Base-by-base conservation (phyloP, 2,329 filamentous ascomycete genomes). In the Colletotrichum spaethianum region DNA sequence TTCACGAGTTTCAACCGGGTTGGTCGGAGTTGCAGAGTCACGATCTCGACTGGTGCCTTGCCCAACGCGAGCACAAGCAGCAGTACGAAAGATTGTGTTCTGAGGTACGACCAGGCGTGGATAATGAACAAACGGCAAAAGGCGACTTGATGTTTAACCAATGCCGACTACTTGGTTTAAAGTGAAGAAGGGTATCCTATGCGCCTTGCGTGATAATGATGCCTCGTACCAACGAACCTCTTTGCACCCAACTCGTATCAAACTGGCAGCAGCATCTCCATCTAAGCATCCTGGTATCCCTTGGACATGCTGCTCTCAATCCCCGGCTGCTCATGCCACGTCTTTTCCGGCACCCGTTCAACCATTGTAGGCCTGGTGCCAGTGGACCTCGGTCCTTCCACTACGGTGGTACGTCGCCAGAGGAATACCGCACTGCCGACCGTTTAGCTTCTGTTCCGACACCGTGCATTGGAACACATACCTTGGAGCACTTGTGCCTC, bases 341-440 rank as follows among this genome's bases (percentile, higher is more conserved):
- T 38, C 16, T 16, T 12, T 4, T 14, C 16, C 31, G 23, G 42
- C 12, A 9, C 26, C 6, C 3, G 9, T 18, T 60, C 26, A 66
- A 1, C 60, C 48, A 18, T 66, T 46, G 20, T 63, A 64, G 3
- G 68, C 63, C 23, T 56, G 53, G 36, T 74, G 75, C 50, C 75
- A 73, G 26, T 77, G 73, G 8, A 76, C 72, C 55, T 77, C 75
- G 16, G 76, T 77, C 33, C 75, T 71, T 31, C 76, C 76, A 33
- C 75, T 77, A 9, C 76, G 75, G 44, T 77, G 76, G 53, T 76
- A 77, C n/a, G 74, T 74, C 6, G 76, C 76, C 16, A 77, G 74
- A 31, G 74, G 70, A n/a, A 75, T 72, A 2, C 74, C 73, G 42
- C 76, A 77, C 75, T 77, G 28, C 23, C 20, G n/a, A 7, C 26